A percentile compares a stretch with the other conserved stretches of the same genome.
These are phyloP conservation scores for Grigorovia humatica DNA, from an alignment of 805 yeast species.

Conservation along the genomic window DNA sequence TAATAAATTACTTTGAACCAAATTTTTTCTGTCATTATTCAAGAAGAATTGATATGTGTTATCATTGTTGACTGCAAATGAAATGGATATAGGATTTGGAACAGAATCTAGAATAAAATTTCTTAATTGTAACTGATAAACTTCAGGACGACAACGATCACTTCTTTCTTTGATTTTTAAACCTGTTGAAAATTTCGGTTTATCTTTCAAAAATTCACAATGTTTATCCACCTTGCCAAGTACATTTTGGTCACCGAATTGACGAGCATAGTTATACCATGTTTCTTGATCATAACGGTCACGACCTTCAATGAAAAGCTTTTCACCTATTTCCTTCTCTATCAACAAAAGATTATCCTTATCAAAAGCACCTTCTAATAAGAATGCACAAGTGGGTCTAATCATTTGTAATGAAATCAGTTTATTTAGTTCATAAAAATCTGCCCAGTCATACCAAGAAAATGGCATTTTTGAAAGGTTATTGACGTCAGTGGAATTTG, in stretches of 20 bases:
- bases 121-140: constrained; percentile 23
- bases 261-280: constrained; percentile 8
- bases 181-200: constrained; percentile 6
- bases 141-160: constrained; percentile 23
- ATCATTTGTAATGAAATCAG: constrained; percentile 17
- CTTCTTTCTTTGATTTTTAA: constrained; percentile 9
- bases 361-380: constrained; percentile 17
- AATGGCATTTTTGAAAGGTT: constrained; percentile 30
- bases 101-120: constrained; percentile 12
- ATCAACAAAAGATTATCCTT: constrained; percentile 5
- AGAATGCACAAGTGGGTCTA: constrained; percentile 13
- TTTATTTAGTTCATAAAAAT: constrained; percentile 33
- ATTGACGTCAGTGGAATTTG: not conserved
- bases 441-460: constrained; percentile 53
- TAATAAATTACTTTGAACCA: constrained; percentile 17
- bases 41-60: constrained; percentile 13
- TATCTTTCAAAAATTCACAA: constrained; percentile 1
- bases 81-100: constrained; percentile 19
- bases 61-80: constrained; percentile 14
- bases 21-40: constrained; percentile 7
- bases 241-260: not conserved
- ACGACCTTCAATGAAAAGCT: constrained; percentile 15
- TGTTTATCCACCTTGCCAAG: not conserved
- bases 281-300: constrained; percentile 11
- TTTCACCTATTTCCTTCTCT: constrained; percentile 14